These are phyloP conservation scores for Grifola frondosa DNA, from an alignment of 1,284 basidiomycete species.

Conservation along the genomic window DNA sequence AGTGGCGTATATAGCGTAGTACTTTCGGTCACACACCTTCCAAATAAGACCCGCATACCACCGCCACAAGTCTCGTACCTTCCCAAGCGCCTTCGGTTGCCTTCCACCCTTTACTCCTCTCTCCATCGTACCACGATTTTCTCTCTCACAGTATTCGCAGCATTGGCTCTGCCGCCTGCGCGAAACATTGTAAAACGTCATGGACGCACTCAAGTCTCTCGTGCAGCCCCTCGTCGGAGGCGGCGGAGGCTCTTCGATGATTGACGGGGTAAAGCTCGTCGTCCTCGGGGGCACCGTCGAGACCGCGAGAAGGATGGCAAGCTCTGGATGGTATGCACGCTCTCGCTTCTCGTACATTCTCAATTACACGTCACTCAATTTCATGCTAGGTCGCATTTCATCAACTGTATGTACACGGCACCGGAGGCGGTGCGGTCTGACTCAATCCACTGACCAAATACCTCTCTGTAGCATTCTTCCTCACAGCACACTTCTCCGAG, in stretches of 20 bases:
- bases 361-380: conserved; percentile 5
- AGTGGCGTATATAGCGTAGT: too few species aligned
- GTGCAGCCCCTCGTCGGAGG: conserved; percentile 77
- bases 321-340: conserved; percentile 65
- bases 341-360: conserved; percentile 7
- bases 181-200: conserved; percentile 32
- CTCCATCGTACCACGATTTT: conserved; percentile 25
- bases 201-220: conserved; percentile 81
- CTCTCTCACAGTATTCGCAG: conserved; percentile 23
- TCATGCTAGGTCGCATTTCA: conserved; percentile 71
- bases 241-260: conserved; percentile 69
- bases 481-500: conserved; percentile 81
- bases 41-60: conserved; percentile 7
- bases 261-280: conserved; percentile 84
- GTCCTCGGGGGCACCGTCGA: conserved; percentile 83
- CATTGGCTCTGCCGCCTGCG: conserved; percentile 28
- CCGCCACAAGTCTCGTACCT: conserved; percentile 18
- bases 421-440: conserved; percentile 18
- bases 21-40: too few species aligned
- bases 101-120: too few species aligned
- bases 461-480: conserved; percentile 66
- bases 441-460: conserved; percentile 19
- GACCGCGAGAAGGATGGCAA: conserved; percentile 75
- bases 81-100: conserved; percentile 21
- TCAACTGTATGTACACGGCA: conserved; percentile 64